Conservation (phyloP, 1,284 basidiomycete species). For the Ganoderma sp. region DNA sequence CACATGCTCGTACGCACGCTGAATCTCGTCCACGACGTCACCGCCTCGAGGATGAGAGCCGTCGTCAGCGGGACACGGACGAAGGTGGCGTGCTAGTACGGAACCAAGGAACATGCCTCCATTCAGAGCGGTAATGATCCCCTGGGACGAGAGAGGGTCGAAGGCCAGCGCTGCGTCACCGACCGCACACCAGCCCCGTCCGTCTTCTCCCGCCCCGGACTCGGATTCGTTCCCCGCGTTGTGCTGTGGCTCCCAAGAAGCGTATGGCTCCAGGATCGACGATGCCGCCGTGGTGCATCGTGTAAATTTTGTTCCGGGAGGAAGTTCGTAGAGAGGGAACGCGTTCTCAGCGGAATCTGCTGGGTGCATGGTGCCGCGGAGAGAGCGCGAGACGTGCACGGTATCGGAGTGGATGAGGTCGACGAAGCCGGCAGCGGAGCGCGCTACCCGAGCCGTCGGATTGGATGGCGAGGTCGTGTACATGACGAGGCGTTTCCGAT, state of each 20-base stretch:
- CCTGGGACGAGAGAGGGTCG: conserved; percentile 47
- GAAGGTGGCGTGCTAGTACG: conserved; percentile 15
- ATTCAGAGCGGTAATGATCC: conserved; percentile 45
- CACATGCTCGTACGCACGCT: conserved; percentile 19
- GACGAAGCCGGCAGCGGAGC: conserved; percentile 40
- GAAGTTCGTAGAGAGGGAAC: conserved; percentile 12
- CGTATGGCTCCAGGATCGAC: conserved; percentile 35
- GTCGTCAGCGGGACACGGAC: neutral
- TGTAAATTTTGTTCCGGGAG: conserved; percentile 28
- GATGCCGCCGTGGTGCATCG: conserved; percentile 40
- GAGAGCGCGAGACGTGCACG: conserved; percentile 1
- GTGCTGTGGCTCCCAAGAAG: conserved; percentile 16
- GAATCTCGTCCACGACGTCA: conserved; percentile 3
- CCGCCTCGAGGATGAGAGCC: neutral
- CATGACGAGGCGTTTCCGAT: conserved; percentile 39
- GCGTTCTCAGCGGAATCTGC: conserved; percentile 22
- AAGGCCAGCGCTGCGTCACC: conserved; percentile 47
- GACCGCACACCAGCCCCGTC: conserved; percentile 41
- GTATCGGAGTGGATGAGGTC: conserved; percentile 37
- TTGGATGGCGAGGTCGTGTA: conserved; percentile 42
- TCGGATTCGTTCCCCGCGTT: conserved; percentile 12
- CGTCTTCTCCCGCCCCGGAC: neutral
- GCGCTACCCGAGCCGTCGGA: conserved; percentile 37
- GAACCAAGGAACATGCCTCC: conserved; percentile 37
- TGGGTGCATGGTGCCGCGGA: neutral